phyloP scores from a whole-genome alignment of 208 protist species.

The Trypanosoma boissoni region DNA sequence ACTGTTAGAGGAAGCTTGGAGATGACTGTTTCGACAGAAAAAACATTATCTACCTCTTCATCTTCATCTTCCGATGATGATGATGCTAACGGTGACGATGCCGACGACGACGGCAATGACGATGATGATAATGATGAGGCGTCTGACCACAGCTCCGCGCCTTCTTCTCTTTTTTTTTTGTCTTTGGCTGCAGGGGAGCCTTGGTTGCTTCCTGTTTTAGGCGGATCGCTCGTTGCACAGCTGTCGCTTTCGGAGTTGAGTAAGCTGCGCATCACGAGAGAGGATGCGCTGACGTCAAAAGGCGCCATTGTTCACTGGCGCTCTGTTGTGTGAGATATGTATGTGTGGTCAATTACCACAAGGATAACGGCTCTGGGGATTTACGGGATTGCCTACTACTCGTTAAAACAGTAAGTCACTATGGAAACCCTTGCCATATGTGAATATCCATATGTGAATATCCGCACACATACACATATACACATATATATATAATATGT shows the following conservation, averaged over 20 bases:
- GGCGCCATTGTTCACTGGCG: slow-evolving; percentile 55
- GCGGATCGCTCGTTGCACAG: slow-evolving; percentile 50
- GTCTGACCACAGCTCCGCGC: neutral
- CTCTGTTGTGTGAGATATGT: slow-evolving; percentile 46
- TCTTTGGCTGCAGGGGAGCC: slow-evolving; percentile 33
- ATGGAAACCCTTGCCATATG: no score
- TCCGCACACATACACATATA: no score
- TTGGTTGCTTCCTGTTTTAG: slow-evolving; percentile 55
- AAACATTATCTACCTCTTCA: slow-evolving; percentile 17
- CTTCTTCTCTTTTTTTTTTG: slow-evolving; percentile 4
- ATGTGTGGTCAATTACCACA: no score
- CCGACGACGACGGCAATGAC: neutral
- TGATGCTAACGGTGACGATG: neutral
- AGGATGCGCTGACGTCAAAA: slow-evolving; percentile 41
- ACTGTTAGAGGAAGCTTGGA: slow-evolving; percentile 25
- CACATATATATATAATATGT: no score
- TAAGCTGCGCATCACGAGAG: slow-evolving; percentile 36
- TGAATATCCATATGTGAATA: no score
- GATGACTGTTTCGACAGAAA: neutral
- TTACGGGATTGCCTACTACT: no score
- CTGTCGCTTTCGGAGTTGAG: slow-evolving; percentile 41
- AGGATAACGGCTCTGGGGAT: no score
- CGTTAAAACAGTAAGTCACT: no score
- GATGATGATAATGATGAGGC: slow-evolving; percentile 10
- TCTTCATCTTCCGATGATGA: slow-evolving; percentile 8